A percentile compares a stretch with the other conserved stretches of the same genome.
These are phyloP conservation scores for Penicillium chermesinum DNA, from an alignment of 495 filamentous ascomycete genomes.

Conservation along the genomic window DNA sequence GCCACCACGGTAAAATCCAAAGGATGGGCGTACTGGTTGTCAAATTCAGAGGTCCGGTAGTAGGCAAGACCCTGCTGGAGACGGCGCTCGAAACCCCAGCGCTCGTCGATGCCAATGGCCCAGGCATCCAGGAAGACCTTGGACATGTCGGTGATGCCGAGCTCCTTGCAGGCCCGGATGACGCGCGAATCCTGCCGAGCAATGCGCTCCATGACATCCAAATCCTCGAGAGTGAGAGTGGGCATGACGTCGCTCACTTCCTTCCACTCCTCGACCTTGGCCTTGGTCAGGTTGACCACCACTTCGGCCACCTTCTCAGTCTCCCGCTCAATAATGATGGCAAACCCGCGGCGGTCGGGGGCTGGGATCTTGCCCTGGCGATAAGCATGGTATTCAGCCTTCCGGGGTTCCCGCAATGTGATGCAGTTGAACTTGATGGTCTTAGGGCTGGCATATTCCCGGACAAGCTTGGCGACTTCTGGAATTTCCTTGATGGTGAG, in stretches of 20 bases:
- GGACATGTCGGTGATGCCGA: constrained; percentile 81
- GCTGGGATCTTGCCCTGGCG: constrained; percentile 49
- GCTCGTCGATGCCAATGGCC: constrained; percentile 37
- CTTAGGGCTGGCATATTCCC: constrained; percentile 28
- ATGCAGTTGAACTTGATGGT: constrained; percentile 76
- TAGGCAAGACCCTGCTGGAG: constrained; percentile 39
- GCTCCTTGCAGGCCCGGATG: constrained; percentile 77
- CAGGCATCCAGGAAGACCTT: constrained; percentile 72
- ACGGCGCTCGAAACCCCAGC: constrained; percentile 36
- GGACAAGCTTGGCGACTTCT: constrained; percentile 26
- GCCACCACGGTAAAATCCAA: constrained; percentile 33
- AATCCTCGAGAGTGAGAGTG: constrained; percentile 83
- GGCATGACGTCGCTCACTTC: constrained; percentile 70
- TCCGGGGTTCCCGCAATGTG: constrained; percentile 72
- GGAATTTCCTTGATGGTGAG: constrained; percentile 32
- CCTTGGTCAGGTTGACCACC: constrained; percentile 65
- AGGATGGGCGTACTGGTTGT: constrained; percentile 39
- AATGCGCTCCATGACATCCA: constrained; percentile 74
- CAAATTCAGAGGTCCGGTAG: constrained; percentile 44
- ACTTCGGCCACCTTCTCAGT: constrained; percentile 59
- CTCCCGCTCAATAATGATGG: constrained; percentile 31
- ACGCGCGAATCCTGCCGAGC: constrained; percentile 71
- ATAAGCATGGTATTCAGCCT: constrained; percentile 74
- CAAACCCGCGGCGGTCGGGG: constrained; percentile 28
- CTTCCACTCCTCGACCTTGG: constrained; percentile 67